These are phyloP conservation scores for Septoria linicola DNA, from an alignment of 2,329 filamentous ascomycete genomes.

Conservation along the genomic window DNA sequence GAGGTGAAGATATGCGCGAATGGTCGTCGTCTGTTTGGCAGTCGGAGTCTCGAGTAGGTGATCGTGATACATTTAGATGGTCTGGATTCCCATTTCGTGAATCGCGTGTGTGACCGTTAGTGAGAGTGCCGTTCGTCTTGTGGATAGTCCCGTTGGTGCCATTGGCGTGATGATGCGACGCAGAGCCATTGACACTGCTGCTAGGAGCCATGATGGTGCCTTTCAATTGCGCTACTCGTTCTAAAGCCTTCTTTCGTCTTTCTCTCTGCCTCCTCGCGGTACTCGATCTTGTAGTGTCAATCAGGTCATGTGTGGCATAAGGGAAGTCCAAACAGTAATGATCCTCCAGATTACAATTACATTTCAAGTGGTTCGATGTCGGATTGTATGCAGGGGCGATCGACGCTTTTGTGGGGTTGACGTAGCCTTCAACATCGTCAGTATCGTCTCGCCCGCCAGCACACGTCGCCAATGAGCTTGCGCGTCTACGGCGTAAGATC, in stretches of 20 bases:
- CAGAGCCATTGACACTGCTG: neutral
- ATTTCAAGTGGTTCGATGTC: constrained; percentile 4
- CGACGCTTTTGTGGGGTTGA: neutral
- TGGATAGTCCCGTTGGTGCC: constrained; percentile 1
- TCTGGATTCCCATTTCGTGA: neutral
- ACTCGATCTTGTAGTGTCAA: neutral
- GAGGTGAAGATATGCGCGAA: constrained; percentile 5
- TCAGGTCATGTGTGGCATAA: neutral
- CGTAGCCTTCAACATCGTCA: neutral
- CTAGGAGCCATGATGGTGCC: constrained; percentile 3
- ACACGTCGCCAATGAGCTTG: constrained; percentile 3
- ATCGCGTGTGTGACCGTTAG: neutral
- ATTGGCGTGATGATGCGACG: constrained; percentile 8
- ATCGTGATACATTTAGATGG: constrained; percentile 1
- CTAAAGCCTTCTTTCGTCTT: constrained; percentile 2
- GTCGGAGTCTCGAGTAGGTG: constrained; percentile 8
- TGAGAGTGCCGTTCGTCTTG: neutral
- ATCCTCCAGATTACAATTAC: no score
- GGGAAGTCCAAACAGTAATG: no score
- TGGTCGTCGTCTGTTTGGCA: constrained; percentile 10
- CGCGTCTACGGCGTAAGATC: constrained; percentile 1
- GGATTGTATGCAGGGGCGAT: neutral
- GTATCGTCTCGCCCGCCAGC: constrained; percentile 2
- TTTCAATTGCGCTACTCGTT: neutral
- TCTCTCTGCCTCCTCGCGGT: neutral